Evolutionary conservation across 2,329 filamentous ascomycete genomes (phyloP).

Genomic region (Colletotrichum ledebouriae): DNA sequence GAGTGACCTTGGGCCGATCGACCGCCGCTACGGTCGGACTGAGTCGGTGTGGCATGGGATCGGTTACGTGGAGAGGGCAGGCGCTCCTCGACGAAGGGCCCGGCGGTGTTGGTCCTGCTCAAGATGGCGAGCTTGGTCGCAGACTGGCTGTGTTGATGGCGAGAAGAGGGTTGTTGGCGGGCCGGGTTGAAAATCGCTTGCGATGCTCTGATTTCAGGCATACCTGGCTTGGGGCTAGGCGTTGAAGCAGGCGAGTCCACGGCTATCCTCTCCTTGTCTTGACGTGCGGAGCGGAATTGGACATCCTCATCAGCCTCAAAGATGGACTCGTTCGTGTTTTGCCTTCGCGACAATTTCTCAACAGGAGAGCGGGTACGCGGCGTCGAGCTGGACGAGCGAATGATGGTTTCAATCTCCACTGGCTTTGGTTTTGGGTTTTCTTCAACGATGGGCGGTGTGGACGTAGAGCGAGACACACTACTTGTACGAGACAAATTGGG

Average conservation of each 20-base stretch:
- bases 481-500: slow-evolving; percentile 57
- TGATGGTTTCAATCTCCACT: slow-evolving; percentile 43
- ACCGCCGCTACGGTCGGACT: slow-evolving; percentile 44
- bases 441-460: slow-evolving; percentile 58
- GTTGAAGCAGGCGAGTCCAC: slow-evolving; percentile 18
- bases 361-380: slow-evolving; percentile 50
- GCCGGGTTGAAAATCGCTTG: slow-evolving; percentile 45
- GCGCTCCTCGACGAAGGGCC: slow-evolving; percentile 51
- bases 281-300: slow-evolving; percentile 40
- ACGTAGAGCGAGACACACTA: slow-evolving; percentile 52
- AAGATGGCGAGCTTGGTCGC: slow-evolving; percentile 54
- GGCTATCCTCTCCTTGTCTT: slow-evolving; percentile 26
- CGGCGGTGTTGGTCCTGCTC: slow-evolving; percentile 48
- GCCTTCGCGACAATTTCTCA: slow-evolving; percentile 49
- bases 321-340: slow-evolving; percentile 52
- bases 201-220: slow-evolving; percentile 31
- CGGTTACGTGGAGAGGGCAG: slow-evolving; percentile 51
- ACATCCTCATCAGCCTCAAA: slow-evolving; percentile 59
- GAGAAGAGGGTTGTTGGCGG: slow-evolving; percentile 43
- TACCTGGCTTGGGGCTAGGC: slow-evolving; percentile 28
- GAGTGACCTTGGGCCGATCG: slow-evolving; percentile 33
- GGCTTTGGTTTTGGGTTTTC: slow-evolving; percentile 49
- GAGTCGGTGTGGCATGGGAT: slow-evolving; percentile 16
- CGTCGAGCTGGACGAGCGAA: slow-evolving; percentile 35
- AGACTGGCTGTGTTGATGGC: slow-evolving; percentile 43